These are phyloP conservation scores for Fraxinus cuspidata DNA, from an alignment of 257 asterid species.

Conservation along the genomic window DNA sequence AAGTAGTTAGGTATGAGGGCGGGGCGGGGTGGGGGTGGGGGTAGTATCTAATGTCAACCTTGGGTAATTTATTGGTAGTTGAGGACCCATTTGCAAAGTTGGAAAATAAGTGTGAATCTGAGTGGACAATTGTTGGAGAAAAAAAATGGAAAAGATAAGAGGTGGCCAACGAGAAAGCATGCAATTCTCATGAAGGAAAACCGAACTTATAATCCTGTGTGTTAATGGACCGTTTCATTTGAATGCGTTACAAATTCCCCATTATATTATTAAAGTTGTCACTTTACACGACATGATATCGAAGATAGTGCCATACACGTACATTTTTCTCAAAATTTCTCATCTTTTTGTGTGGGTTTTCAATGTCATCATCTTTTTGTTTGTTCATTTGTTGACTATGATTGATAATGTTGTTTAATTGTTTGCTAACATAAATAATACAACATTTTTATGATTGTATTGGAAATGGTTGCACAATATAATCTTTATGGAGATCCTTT, in stretches of 20 bases:
- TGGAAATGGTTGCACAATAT: no score
- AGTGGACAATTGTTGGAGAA: not conserved
- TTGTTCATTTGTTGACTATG: no score
- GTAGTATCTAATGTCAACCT: not conserved
- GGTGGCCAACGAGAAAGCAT: not conserved
- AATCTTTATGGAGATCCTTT: no score
- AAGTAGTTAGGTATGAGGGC: not conserved
- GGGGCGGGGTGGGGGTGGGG: not conserved
- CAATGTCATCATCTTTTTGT: not conserved
- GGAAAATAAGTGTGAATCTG: not conserved
- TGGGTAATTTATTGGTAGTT: not conserved
- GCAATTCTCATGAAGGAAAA: not conserved
- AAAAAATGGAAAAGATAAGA: not conserved
- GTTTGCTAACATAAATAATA: no score
- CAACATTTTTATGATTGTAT: no score
- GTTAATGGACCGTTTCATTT: not conserved
- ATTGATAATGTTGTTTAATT: no score
- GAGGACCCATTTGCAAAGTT: not conserved
- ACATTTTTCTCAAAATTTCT: not conserved
- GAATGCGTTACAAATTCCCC: not conserved
- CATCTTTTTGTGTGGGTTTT: no score
- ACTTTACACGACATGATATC: not conserved
- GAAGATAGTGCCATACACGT: conserved; percentile 6
- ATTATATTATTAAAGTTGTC: not conserved
- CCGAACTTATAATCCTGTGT: not conserved